These are phyloP conservation scores for Plasmodium inui DNA, from an alignment of 169 alveolate species.

Conservation along the genomic window DNA sequence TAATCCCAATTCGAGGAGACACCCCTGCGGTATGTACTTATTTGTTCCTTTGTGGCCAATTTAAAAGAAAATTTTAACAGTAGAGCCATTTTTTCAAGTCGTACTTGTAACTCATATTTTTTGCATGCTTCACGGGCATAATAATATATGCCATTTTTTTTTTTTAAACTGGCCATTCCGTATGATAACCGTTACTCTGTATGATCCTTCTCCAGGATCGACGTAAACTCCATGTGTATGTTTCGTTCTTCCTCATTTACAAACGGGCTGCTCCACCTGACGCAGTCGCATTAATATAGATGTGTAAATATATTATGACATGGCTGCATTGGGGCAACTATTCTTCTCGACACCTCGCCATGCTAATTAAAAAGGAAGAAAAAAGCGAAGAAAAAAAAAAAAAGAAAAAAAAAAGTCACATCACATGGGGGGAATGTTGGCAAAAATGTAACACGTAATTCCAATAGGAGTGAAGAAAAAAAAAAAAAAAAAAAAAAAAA, in stretches of 20 bases:
- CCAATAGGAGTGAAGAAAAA: slow-evolving; percentile 1
- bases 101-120: background rate
- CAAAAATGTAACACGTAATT: background rate
- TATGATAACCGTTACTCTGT: background rate
- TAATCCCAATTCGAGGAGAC: background rate
- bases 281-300: background rate
- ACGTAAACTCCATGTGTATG: background rate
- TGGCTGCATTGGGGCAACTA: background rate
- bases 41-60: background rate
- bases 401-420: background rate
- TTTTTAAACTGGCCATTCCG: background rate
- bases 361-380: background rate
- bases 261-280: background rate
- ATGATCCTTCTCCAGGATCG: background rate
- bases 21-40: background rate
- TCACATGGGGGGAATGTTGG: background rate
- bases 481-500: too few species aligned
- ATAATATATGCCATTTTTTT: background rate
- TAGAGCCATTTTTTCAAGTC: background rate
- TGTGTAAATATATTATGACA: background rate
- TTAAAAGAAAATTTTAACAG: too few species aligned
- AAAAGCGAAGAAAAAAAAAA: background rate
- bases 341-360: background rate
- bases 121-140: background rate
- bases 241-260: background rate